Conservation (phyloP, 2,329 filamentous ascomycete genomes). For the Rugonectria rugulosa region DNA sequence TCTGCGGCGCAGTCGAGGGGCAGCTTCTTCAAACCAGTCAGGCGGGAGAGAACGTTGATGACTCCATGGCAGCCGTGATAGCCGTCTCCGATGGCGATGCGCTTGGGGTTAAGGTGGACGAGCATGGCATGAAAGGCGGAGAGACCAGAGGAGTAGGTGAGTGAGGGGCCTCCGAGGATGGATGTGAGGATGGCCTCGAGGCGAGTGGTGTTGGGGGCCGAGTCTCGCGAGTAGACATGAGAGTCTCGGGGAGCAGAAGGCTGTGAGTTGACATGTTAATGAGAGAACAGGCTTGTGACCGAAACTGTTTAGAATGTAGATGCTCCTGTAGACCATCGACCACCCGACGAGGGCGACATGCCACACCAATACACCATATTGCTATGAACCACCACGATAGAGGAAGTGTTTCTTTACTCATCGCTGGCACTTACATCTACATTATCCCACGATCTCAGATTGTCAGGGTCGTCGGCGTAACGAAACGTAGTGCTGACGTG, state of each 20-base stretch:
- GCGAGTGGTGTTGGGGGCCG: slow-evolving; percentile 81
- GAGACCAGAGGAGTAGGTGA: slow-evolving; percentile 87
- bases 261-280: slow-evolving; percentile 43
- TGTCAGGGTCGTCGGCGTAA: slow-evolving; percentile 75
- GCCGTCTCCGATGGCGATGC: slow-evolving; percentile 81
- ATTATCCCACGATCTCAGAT: slow-evolving; percentile 63
- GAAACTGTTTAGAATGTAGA: background rate
- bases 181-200: slow-evolving; percentile 83
- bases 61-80: slow-evolving; percentile 97
- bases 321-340: background rate
- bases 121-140: slow-evolving; percentile 89
- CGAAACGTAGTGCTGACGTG: slow-evolving; percentile 93
- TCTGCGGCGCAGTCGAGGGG: slow-evolving; percentile 72
- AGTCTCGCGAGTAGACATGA: slow-evolving; percentile 85
- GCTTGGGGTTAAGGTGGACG: slow-evolving; percentile 82
- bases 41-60: slow-evolving; percentile 73
- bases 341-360: too few relatives aligned
- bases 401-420: background rate
- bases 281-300: background rate
- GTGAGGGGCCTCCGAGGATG: slow-evolving; percentile 71
- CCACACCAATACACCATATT: too few relatives aligned
- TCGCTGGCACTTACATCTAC: slow-evolving; percentile 57
- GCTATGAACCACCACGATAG: background rate
- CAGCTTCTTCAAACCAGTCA: slow-evolving; percentile 78
- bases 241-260: slow-evolving; percentile 62